Evolutionary conservation across 2,329 filamentous ascomycete genomes (phyloP).

Genomic region (Monilinia vaccinii-corymbosi): DNA sequence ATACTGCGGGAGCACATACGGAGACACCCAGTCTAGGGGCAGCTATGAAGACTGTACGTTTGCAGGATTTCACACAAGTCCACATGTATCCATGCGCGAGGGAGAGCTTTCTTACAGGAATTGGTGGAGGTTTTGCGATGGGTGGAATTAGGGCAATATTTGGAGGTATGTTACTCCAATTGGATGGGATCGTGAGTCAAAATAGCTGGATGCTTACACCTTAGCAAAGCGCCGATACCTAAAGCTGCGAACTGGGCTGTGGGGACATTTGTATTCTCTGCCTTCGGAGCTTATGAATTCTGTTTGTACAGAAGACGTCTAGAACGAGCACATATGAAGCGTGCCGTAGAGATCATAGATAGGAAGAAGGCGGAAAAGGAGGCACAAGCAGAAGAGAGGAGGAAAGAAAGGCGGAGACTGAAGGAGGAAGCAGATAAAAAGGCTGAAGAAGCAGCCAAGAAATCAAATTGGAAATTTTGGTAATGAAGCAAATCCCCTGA

Average conservation of each 20-base stretch:
- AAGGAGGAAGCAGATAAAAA: constrained; percentile 35
- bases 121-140: constrained; percentile 66
- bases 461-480: constrained; percentile 28
- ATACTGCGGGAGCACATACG: constrained; percentile 26
- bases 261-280: constrained; percentile 60
- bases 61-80: constrained; percentile 60
- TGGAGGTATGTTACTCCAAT: constrained; percentile 48
- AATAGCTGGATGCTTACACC: neutral
- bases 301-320: constrained; percentile 66
- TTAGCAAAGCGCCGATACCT: constrained; percentile 45
- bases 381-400: constrained; percentile 33
- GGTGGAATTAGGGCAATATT: constrained; percentile 67
- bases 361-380: constrained; percentile 61
- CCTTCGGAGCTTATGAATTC: constrained; percentile 71
- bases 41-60: constrained; percentile 57
- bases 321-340: constrained; percentile 75
- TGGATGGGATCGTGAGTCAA: neutral
- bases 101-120: constrained; percentile 74
- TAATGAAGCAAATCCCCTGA: constrained; percentile 11
- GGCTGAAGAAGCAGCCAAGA: constrained; percentile 23
- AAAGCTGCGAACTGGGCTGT: constrained; percentile 80
- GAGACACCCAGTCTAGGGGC: constrained; percentile 42
- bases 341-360: constrained; percentile 75
- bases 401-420: constrained; percentile 34
- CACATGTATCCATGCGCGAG: constrained; percentile 77